Evolutionary conservation across 2,329 filamentous ascomycete species (phyloP).

Genomic region (Colletotrichum cuscutae): DNA sequence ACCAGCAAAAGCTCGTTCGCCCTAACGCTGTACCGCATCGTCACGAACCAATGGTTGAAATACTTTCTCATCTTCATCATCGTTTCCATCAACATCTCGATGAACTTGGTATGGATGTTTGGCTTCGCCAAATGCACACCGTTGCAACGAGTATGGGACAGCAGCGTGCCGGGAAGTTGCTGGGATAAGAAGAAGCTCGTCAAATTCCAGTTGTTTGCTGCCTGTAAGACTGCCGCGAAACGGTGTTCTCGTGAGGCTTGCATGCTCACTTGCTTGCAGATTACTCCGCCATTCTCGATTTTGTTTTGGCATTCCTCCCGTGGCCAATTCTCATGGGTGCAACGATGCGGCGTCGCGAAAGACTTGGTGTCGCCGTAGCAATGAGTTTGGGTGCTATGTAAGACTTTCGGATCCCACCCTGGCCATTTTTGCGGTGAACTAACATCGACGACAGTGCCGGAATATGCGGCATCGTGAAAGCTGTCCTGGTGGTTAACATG

Average conservation of each 20-base stretch:
- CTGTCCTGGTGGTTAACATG: slow-evolving; percentile 45
- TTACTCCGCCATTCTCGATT: slow-evolving; percentile 47
- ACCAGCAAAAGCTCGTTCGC: slow-evolving; percentile 39
- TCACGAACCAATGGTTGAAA: slow-evolving; percentile 38
- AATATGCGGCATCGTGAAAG: slow-evolving; percentile 46
- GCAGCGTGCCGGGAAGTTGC: slow-evolving; percentile 41
- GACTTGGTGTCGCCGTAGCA: slow-evolving; percentile 46
- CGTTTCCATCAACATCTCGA: slow-evolving; percentile 36
- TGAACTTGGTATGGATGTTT: slow-evolving; percentile 46
- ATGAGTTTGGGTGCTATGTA: slow-evolving; percentile 49
- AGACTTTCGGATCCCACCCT: slow-evolving; percentile 7
- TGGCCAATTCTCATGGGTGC: slow-evolving; percentile 48
- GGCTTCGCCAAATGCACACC: slow-evolving; percentile 46
- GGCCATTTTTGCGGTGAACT: background rate
- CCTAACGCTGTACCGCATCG: slow-evolving; percentile 38
- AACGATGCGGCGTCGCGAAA: slow-evolving; percentile 45
- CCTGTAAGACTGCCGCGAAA: slow-evolving; percentile 39
- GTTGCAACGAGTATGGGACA: slow-evolving; percentile 41
- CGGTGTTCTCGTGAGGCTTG: accelerated
- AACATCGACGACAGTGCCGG: slow-evolving; percentile 39
- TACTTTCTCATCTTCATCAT: slow-evolving; percentile 43
- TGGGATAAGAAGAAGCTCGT: slow-evolving; percentile 42
- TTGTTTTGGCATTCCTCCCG: slow-evolving; percentile 45
- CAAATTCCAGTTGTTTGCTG: slow-evolving; percentile 44
- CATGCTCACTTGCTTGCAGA: slow-evolving; percentile 33